phyloP scores from a whole-genome alignment of 2,329 filamentous ascomycete genomes.

The Hypoxylon sp. region DNA sequence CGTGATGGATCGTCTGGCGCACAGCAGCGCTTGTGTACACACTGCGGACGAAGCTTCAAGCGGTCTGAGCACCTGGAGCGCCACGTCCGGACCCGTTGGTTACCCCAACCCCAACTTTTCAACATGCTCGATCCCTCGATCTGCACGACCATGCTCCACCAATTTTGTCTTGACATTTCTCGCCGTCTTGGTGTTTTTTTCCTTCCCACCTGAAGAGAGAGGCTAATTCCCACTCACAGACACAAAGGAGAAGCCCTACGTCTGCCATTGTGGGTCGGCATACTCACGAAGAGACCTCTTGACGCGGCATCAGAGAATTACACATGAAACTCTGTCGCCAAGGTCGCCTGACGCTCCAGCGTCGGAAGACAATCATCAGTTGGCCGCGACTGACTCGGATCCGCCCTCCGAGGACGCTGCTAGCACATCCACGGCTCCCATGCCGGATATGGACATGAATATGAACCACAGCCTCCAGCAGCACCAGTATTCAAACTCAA shows the following conservation, averaged over 20 bases:
- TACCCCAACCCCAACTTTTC: conserved; percentile 50
- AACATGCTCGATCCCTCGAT: conserved; percentile 30
- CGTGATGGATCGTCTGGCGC: conserved; percentile 51
- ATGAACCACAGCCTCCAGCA: conserved; percentile 50
- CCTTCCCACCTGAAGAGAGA: conserved; percentile 10
- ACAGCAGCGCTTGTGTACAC: conserved; percentile 56
- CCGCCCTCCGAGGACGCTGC: conserved; percentile 46
- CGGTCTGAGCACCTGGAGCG: conserved; percentile 63
- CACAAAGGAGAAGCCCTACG: conserved; percentile 64
- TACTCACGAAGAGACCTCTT: conserved; percentile 62
- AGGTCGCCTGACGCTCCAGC: conserved; percentile 51
- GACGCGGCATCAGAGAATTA: conserved; percentile 61
- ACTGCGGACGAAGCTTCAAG: conserved; percentile 62
- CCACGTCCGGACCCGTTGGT: conserved; percentile 63
- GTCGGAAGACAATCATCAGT: conserved; percentile 52
- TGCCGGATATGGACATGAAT: conserved; percentile 55
- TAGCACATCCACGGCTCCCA: conserved; percentile 52
- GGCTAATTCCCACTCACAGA: conserved; percentile 52
- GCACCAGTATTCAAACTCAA: conserved; percentile 45
- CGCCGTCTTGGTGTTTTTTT: conserved; percentile 1
- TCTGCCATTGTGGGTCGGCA: conserved; percentile 61
- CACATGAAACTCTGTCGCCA: conserved; percentile 53
- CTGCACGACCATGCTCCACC: conserved; percentile 45
- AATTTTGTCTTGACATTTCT: conserved; percentile 9
- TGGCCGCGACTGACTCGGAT: conserved; percentile 49